Conservation (phyloP, 106 monocot species). For the Vanilla planifolia region DNA sequence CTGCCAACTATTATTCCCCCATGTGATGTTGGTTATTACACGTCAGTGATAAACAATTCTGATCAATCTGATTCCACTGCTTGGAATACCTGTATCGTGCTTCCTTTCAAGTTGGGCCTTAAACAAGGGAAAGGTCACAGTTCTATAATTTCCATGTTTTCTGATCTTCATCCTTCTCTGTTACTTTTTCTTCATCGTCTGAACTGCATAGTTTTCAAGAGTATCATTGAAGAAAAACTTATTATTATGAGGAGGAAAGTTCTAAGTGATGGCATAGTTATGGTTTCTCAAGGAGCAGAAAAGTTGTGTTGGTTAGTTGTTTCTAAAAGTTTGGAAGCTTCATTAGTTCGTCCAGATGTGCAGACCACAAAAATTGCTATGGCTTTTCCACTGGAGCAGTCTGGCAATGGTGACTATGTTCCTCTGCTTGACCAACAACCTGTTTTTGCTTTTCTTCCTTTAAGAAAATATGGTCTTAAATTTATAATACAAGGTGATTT, state of each 20-base stretch:
- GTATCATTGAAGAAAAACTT: constrained; percentile 31
- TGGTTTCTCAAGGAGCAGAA: constrained; percentile 40
- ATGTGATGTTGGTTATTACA: constrained; percentile 22
- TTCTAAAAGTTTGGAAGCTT: constrained; percentile 20
- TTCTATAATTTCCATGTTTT: constrained; percentile 43
- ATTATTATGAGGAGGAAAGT: constrained; percentile 34
- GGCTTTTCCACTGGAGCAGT: constrained; percentile 45
- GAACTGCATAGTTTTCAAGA: constrained; percentile 45
- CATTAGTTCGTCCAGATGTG: constrained; percentile 38
- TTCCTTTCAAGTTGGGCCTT: constrained; percentile 42
- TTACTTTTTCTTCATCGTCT: constrained; percentile 56
- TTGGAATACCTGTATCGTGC: constrained; percentile 72
- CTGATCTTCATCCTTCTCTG: constrained; percentile 54
- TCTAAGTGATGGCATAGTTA: constrained; percentile 37
- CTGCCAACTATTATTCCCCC: constrained; percentile 51
- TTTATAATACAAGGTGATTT: constrained; percentile 70
- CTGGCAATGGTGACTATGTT: constrained; percentile 25
- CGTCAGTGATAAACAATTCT: constrained; percentile 14
- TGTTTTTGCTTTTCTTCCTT: constrained; percentile 71
- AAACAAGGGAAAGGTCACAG: constrained; percentile 27
- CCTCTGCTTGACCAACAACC: constrained; percentile 41
- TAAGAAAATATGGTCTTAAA: constrained; percentile 61
- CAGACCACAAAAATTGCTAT: constrained; percentile 55
- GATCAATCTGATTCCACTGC: constrained; percentile 13
- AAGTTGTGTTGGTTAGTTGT: constrained; percentile 53